Evolutionary conservation across 1,139 yeast species (phyloP), one percentile per base, ranked within the genome.

Genomic region (Blastobotrys arbuscula): DNA sequence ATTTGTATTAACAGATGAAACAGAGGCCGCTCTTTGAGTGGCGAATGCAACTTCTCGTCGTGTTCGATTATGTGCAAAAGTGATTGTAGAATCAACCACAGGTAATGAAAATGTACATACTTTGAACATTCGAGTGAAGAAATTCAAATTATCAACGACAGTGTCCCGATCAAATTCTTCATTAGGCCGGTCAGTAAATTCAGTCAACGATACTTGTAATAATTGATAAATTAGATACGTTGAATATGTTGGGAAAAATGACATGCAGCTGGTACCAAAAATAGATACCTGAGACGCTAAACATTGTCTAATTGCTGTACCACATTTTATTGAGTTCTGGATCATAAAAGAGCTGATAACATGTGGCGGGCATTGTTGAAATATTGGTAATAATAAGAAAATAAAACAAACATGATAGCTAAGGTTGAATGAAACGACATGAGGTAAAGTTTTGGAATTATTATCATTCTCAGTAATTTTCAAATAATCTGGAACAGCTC

Each of bases 181-280:
- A 8, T 10, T 24, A 9, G 40, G 15, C 36, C 28, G 18, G 2
- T 43, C 46, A 18, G 46, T 26, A 23, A 43, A 43, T 21, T 37
- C 46, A 2, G 46, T 38, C 15, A 43, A 19, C 30, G 41, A 36
- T 2, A 43, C 42, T 23, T 47, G 46, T 3, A 47, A 26, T 13
- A 47, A 37, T 16, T 47, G 49, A 20, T 47, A 47, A n/a, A 31
- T 34, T 9, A 47, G 33, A 24, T 47, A 47, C n/a, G 42, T 30
- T 13, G 39, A 12, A 31, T 47, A 47, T 2, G 49, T 47, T 31
- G 15, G 38, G 16, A 19, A 41, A 24, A 47, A 47, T 15, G 24
- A 10, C 1, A 39, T 13, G 19, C 44, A 41, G 19, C 38, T 41
- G 16, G 36, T 41, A 23, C 35, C 37, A n/a, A 16, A 42, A 7